Evolutionary conservation across 768 basidiomycete species (phyloP), one percentile per base, ranked within the genome.

Genomic region (Termitomyces sp.): DNA sequence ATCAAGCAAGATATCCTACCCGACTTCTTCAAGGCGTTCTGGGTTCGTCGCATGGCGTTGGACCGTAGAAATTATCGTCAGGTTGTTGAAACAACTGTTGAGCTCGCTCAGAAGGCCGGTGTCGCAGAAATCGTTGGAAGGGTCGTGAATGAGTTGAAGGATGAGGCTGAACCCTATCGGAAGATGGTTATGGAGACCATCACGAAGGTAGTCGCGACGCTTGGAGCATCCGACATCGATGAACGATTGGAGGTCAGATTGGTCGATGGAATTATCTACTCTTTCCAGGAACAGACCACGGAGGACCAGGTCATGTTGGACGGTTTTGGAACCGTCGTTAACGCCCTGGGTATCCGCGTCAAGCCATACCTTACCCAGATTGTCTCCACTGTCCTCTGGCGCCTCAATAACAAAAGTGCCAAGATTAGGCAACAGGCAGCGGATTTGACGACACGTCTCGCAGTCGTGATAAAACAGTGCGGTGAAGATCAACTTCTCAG

Each of bases 141-240:
- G 54, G 75, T 91, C 54, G 89, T 90, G 51, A 94, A 94, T 67
- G 94, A 94, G 65, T 76, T 97, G 59, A 97, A 95, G 77, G 88
- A 91, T 64, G 89, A 89, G 68, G 86, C 88, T 13, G 91, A 94
- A 70, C 91, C 91, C 4, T 94, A 92, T 73, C 78, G 94, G 60
- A 98, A 98, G 81, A 99, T 99, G 97, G 94, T 97, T 45, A 99
- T 99, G 97, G 97, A 99, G 75, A 98, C 97, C 0, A 97, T 98
- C 62, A 98, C 94, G 20, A 96, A 97, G 69, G 97, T 99, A 44
- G 80, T 99, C 47, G 86, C 88, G 15, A 90, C 88, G 6, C 83
- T 96, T 1, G 95, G 97, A 48, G 95, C 96, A n/a, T 91, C 96
- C 0, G 96, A 98, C 66, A 90, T 98, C 47, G 97, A 98, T 65